phyloP scores from a whole-genome alignment of 108 stramenopile species.

The Nannochloropsis granulata region DNA sequence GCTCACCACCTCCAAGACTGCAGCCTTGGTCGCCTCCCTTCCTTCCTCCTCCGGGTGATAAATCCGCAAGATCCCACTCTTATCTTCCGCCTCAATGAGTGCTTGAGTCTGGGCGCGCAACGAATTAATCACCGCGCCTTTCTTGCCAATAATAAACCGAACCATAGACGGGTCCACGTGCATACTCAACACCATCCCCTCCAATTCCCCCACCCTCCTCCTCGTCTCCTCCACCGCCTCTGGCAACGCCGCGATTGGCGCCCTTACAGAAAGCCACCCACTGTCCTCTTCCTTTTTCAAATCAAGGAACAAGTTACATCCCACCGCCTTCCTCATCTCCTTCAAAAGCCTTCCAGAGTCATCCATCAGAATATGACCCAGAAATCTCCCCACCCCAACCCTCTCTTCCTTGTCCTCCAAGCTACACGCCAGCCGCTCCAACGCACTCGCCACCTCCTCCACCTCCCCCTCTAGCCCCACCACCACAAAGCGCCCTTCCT shows the following conservation, averaged over 20 bases:
- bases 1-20: background rate
- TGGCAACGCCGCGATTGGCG: background rate
- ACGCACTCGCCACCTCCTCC: background rate
- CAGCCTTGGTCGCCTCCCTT: background rate
- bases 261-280: background rate
- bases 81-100: background rate
- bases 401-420: background rate
- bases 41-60: background rate
- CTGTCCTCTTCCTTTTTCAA: background rate
- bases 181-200: background rate
- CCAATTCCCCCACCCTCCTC: background rate
- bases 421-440: background rate
- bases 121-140: background rate
- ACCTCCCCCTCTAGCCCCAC: background rate
- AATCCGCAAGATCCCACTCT: background rate
- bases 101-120: background rate
- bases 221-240: background rate
- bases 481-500: background rate
- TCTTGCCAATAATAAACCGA: background rate
- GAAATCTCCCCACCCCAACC: background rate
- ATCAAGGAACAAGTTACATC: background rate
- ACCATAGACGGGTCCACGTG: background rate
- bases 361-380: background rate
- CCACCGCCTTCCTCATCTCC: background rate
- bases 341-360: background rate